Conservation (phyloP, 805 yeast species). For the Myxozyma monticola region DNA sequence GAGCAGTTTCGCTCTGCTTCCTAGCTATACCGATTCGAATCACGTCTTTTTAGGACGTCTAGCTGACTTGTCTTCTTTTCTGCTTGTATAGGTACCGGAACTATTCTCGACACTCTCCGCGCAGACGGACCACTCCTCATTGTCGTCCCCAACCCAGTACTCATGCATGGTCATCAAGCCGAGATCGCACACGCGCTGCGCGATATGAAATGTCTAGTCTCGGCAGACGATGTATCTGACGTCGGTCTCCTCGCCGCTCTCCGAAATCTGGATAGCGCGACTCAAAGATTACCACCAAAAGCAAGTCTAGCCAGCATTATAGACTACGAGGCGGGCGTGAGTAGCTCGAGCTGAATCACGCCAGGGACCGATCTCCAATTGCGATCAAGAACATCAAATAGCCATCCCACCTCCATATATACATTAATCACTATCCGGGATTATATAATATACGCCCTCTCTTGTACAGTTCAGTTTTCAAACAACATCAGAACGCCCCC, state of each 20-base stretch:
- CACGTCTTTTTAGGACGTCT: not conserved
- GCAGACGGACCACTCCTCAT: constrained; percentile 51
- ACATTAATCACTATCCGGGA: not conserved
- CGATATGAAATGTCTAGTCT: constrained; percentile 8
- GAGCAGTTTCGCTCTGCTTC: not conserved
- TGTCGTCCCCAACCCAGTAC: constrained; percentile 64
- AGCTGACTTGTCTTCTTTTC: not conserved
- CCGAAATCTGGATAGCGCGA: not conserved
- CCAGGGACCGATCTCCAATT: too few relatives aligned
- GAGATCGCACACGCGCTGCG: constrained; percentile 68
- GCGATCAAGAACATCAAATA: not conserved
- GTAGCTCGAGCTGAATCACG: too few relatives aligned
- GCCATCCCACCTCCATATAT: not conserved
- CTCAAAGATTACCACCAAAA: not conserved
- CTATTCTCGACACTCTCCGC: constrained; percentile 76
- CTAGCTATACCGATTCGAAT: not conserved
- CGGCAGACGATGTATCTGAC: not conserved
- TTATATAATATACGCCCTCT: not conserved
- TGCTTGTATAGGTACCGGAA: constrained; percentile 67
- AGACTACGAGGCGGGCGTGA: constrained; percentile 15
- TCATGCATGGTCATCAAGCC: constrained; percentile 87
- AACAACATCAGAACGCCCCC: too few relatives aligned
- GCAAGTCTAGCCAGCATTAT: not conserved
- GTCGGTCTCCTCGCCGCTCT: not conserved
- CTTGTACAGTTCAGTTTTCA: not conserved